phyloP scores from a whole-genome alignment of 176 grass and related monocot genomes.

The Secale cereale region DNA sequence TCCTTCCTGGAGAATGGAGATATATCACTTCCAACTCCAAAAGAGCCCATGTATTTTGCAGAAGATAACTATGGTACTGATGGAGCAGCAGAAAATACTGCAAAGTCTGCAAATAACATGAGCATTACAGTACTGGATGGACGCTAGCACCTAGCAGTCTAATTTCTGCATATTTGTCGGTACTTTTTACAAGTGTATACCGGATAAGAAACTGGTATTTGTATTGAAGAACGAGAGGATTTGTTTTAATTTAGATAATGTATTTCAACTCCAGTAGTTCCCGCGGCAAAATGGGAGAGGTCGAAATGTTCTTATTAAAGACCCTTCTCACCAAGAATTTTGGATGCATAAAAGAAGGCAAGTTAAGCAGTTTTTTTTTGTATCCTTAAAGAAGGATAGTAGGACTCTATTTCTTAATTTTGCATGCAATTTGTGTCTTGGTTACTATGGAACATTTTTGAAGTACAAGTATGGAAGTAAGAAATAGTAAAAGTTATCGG shows the following conservation, averaged over 20 bases:
- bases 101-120: not conserved
- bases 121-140: not conserved
- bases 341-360: not conserved
- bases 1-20: constrained; percentile 30
- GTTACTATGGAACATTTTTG: not conserved
- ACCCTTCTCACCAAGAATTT: not conserved
- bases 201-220: not conserved
- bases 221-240: not conserved
- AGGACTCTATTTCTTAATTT: not conserved
- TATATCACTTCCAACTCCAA: constrained; percentile 29
- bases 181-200: not conserved
- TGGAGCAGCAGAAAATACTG: not conserved
- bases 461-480: not conserved
- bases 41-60: constrained; percentile 25
- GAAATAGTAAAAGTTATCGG: not conserved
- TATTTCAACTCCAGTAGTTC: not conserved
- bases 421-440: not conserved
- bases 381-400: not conserved
- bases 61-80: not conserved
- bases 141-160: not conserved
- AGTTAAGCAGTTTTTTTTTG: not conserved
- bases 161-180: not conserved
- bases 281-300: not conserved
- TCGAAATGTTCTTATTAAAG: not conserved
- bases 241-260: not conserved